Evolutionary conservation across 306 rosid genomes (phyloP), one percentile per base, ranked within the genome.

Genomic region (Cicer bijugum): DNA sequence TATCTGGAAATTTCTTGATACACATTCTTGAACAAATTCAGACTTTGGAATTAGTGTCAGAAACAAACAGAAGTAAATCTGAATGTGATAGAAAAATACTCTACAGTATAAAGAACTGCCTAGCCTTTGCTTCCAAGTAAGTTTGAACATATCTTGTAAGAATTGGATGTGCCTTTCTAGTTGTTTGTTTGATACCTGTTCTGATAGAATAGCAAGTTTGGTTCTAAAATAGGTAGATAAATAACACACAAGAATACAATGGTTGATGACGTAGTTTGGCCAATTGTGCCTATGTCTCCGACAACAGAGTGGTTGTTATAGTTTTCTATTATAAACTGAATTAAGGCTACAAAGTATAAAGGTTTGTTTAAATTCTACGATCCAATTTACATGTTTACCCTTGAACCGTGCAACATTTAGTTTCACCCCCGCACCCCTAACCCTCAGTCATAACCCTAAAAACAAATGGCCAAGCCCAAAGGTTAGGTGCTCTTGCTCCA

Each of bases 91-190:
- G 70, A 71, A 67, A 67, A 79, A 67, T 53, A 62, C 52, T 81
- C 66, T 48, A 81, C 76, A 65, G 74, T 60, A 73, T 75, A 46
- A 77, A 56, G 42, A 76, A 72, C 81, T 74, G 86, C 85, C 60
- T 87, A 78, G 82, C 82, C 52, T 67, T 84, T 82, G 82, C 82
- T 67, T 80, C 74, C 69, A 79, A 82, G 98, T 90, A 81, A 69
- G 86, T 86, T 69, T 55, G 65, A 69, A 69, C 43, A 40, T 40
- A 71, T n/a, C 63, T 76, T 45, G 12, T 23, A 67, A 66, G 7
- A 14, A 61, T 8, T 52, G 12, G 33, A 74, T 10, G 23, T 12
- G 70, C 61, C 65, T 78, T 28, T 74, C 11, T 71, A 17, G 51
- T 68, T 69, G 63, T 51, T 69, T 70, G n/a, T 39, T 66, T 48